These are phyloP conservation scores for Penicillium sp. DNA, from an alignment of 2,329 filamentous ascomycete species.

Conservation along the genomic window DNA sequence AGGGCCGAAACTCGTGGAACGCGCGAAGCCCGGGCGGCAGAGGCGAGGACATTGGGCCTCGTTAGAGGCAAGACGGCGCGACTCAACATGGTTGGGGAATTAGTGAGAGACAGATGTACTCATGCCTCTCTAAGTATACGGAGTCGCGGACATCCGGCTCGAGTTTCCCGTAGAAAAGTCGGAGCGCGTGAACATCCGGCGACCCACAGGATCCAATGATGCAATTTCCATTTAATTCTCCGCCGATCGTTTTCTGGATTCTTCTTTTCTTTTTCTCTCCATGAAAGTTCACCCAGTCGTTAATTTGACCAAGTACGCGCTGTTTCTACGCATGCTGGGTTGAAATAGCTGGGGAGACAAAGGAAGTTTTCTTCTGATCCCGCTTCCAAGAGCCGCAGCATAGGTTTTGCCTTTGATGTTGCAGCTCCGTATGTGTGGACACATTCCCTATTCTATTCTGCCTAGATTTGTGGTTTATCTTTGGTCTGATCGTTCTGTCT, in stretches of 20 bases:
- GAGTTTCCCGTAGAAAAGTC: slow-evolving; percentile 32
- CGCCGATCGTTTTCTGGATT: slow-evolving; percentile 15
- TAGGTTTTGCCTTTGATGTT: slow-evolving; percentile 46
- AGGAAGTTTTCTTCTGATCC: slow-evolving; percentile 40
- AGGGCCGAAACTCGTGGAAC: slow-evolving; percentile 35
- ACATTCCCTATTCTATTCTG: slow-evolving; percentile 32
- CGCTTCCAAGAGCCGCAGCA: slow-evolving; percentile 52
- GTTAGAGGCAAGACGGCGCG: slow-evolving; percentile 46
- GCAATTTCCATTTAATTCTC: slow-evolving; percentile 20
- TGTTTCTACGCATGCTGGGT: slow-evolving; percentile 55
- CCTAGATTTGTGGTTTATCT: background rate
- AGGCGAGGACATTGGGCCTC: slow-evolving; percentile 42
- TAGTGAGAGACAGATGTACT: slow-evolving; percentile 3
- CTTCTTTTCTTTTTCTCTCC: slow-evolving; percentile 41
- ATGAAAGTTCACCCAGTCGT: slow-evolving; percentile 59
- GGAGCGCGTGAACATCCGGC: slow-evolving; percentile 24
- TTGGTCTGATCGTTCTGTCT: background rate
- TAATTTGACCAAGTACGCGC: slow-evolving; percentile 60
- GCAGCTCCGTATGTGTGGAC: slow-evolving; percentile 50
- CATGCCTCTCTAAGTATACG: slow-evolving; percentile 1
- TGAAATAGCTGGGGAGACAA: slow-evolving; percentile 57
- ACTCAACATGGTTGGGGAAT: slow-evolving; percentile 42
- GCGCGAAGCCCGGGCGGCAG: slow-evolving; percentile 36
- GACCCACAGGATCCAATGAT: slow-evolving; percentile 20
- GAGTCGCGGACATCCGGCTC: slow-evolving; percentile 8